These are phyloP conservation scores for Leucocoprinus birnbaumii DNA, from an alignment of 768 basidiomycete species.

Conservation along the genomic window DNA sequence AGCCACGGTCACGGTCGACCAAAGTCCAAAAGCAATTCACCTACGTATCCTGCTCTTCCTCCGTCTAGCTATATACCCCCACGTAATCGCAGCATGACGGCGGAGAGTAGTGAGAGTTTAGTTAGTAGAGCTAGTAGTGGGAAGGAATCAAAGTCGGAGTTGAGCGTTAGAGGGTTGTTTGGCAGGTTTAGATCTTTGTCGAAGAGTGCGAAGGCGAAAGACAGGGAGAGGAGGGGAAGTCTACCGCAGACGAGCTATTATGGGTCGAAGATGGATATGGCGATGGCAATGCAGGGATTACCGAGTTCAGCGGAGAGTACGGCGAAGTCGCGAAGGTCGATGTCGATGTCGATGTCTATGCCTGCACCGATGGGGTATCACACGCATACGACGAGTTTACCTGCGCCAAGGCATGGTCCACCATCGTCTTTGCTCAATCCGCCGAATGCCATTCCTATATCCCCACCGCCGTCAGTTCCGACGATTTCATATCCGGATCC, in stretches of 20 bases:
- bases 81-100: neutral
- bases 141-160: neutral
- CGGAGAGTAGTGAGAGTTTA: neutral
- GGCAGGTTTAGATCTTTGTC: neutral
- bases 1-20: neutral
- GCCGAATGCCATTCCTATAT: slow-evolving; percentile 15
- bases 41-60: neutral
- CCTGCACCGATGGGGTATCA: neutral
- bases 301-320: slow-evolving; percentile 5
- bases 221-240: neutral
- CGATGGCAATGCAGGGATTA: neutral
- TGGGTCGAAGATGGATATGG: neutral
- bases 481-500: neutral
- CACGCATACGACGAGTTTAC: neutral
- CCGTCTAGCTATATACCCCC: slow-evolving; percentile 10
- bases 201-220: neutral
- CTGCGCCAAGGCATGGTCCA: slow-evolving; percentile 7
- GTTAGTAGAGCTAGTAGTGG: slow-evolving; percentile 2
- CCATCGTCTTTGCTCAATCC: slow-evolving; percentile 26
- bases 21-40: slow-evolving; percentile 5
- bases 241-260: neutral
- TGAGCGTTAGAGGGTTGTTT: slow-evolving; percentile 1
- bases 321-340: slow-evolving; percentile 1
- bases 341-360: neutral
- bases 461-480: neutral